Base-by-base conservation (phyloP, 2,329 filamentous ascomycete genomes). In the Diaporthe humulicola region DNA sequence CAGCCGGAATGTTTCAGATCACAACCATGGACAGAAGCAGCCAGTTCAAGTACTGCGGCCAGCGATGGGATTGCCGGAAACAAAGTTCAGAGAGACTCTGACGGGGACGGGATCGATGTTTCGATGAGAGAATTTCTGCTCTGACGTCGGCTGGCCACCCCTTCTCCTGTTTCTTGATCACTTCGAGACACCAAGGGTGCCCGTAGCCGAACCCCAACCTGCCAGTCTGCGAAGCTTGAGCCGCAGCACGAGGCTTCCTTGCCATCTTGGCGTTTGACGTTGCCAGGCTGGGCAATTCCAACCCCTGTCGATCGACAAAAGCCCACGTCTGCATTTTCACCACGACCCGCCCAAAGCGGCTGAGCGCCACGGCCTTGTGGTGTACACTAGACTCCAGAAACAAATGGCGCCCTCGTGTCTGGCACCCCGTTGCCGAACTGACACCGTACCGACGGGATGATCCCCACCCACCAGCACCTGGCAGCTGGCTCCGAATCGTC, bases 211-310 rank as follows among this genome's bases (percentile, higher is more conserved):
- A n/a, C 60, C 60, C 40, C 60, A 45, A 48, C 28, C 54, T 57
- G 33, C 40, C 60, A 45, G 33, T 15, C 54, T 57, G 33, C 56
- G 22, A 57, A 57, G 36, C 58, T 64, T 67, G 42, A 50, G 40
- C 61, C 61, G 61, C 61, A 67, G 64, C 45, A 38, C 22, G 45
- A 69, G 64, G 64, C 48, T 54, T 54, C 64, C 64, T 40, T 69
- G 64, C 33, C 45, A n/a, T 30, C 64, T 69, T 69, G 64, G 64
- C 64, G 64, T 69, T 69, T 69, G 64, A 69, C 64, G 48, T 69
- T 54, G 64, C 48, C 64, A 69, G 48, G 30, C 64, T 69, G 64
- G 64, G 64, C 64, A 69, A 69, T 30, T 69, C 64, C 15, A 14
- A 69, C 64, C 61, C 64, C 64, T 54, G 64, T 14, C 17, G 64